Evolutionary conservation across 1,284 basidiomycete genomes (phyloP).

Genomic region (Athelia psychrophila): DNA sequence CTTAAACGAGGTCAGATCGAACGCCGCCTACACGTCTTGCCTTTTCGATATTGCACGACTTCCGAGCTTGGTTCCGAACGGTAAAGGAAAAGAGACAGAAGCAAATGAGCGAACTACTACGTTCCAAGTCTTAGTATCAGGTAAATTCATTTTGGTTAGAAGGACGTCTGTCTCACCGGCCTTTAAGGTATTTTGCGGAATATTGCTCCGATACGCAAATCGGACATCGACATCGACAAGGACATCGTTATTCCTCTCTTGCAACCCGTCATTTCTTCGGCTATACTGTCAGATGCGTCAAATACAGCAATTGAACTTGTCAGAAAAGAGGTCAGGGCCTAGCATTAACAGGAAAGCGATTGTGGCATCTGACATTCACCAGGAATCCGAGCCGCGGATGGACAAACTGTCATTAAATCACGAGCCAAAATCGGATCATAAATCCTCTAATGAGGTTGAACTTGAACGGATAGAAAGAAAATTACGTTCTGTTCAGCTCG

Average conservation of each 20-base stretch:
- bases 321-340: conserved; percentile 43
- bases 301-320: conserved; percentile 54
- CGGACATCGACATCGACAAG: conserved; percentile 64
- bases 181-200: conserved; percentile 72
- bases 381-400: conserved; percentile 49
- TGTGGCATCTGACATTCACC: conserved; percentile 1
- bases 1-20: conserved; percentile 56
- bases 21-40: conserved; percentile 64
- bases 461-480: conserved; percentile 74
- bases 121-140: conserved; percentile 69
- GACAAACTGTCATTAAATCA: conserved; percentile 59
- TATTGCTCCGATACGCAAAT: conserved; percentile 67
- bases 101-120: conserved; percentile 49
- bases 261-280: conserved; percentile 61
- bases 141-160: conserved; percentile 32
- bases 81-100: conserved; percentile 38
- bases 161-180: conserved; percentile 2
- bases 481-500: conserved; percentile 73
- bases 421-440: conserved; percentile 71
- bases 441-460: conserved; percentile 60
- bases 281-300: conserved; percentile 56
- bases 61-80: conserved; percentile 33
- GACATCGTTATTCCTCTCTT: conserved; percentile 75
- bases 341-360: background rate
- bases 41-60: conserved; percentile 65